Percentiles rank a stretch among this genome's conserved stretches.
These are phyloP conservation scores for Lablab purpureus DNA, from an alignment of 306 rosid genomes.

Conservation along the genomic window DNA sequence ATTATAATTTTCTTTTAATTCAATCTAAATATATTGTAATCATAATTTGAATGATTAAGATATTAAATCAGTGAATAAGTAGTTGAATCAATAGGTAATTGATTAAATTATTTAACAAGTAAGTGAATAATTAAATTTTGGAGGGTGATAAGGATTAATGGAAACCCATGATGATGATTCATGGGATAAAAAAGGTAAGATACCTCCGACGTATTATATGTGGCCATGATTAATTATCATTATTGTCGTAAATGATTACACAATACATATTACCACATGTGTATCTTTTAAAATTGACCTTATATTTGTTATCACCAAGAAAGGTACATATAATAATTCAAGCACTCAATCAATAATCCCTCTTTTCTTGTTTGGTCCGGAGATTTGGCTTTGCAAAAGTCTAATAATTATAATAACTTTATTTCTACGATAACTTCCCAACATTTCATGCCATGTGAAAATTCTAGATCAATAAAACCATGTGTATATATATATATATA, in stretches of 20 bases:
- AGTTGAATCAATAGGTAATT: too few relatives aligned
- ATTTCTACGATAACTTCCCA: conserved; percentile 15
- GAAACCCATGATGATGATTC: background rate
- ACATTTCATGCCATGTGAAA: background rate
- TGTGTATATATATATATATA: too few relatives aligned
- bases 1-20: too few relatives aligned
- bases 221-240: conserved; percentile 36
- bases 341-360: conserved; percentile 16
- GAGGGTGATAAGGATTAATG: background rate
- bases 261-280: conserved; percentile 39
- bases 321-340: conserved; percentile 36
- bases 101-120: too few relatives aligned
- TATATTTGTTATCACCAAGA: conserved; percentile 29
- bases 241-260: conserved; percentile 34
- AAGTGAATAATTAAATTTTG: too few relatives aligned
- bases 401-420: conserved; percentile 26
- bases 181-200: conserved; percentile 6
- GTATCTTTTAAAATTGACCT: conserved; percentile 18
- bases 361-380: conserved; percentile 27
- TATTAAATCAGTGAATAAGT: too few relatives aligned
- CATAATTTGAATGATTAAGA: too few relatives aligned
- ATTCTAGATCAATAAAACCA: too few relatives aligned
- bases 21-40: too few relatives aligned
- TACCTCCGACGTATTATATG: background rate
- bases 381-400: conserved; percentile 33